These are phyloP conservation scores for Cyclotella cryptica DNA, from an alignment of 108 stramenopile genomes.

Conservation along the genomic window DNA sequence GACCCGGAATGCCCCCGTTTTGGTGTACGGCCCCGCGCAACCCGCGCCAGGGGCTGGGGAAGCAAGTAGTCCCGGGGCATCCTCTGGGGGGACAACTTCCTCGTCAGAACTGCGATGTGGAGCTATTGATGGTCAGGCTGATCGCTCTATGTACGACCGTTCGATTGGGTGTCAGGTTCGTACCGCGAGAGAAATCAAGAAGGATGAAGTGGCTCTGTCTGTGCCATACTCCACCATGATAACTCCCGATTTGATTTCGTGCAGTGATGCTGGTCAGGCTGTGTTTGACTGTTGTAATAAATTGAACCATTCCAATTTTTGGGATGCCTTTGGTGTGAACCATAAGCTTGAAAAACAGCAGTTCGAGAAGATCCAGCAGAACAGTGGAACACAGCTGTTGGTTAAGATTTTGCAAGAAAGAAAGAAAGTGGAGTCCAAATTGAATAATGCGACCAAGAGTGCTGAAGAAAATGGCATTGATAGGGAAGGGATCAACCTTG, in stretches of 20 bases:
- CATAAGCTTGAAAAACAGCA: conserved; percentile 53
- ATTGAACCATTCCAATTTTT: conserved; percentile 42
- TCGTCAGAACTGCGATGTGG: conserved; percentile 64
- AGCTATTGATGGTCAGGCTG: conserved; percentile 66
- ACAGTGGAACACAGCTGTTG: conserved; percentile 78
- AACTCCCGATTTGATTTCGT: conserved; percentile 84
- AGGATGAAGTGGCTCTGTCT: conserved; percentile 78
- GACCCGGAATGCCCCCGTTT: conserved; percentile 84
- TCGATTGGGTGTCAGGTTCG: conserved; percentile 89
- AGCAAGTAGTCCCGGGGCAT: neutral
- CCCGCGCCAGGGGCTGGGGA: conserved; percentile 37
- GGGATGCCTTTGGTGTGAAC: conserved; percentile 83
- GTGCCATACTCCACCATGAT: conserved; percentile 79
- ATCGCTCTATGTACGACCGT: conserved; percentile 82
- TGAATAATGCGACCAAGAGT: conserved; percentile 30
- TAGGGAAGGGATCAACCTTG: conserved; percentile 31
- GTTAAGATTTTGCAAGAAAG: conserved; percentile 88
- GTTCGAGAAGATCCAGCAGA: conserved; percentile 58
- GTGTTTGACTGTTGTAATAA: conserved; percentile 74
- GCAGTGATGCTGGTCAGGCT: conserved; percentile 86
- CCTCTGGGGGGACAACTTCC: conserved; percentile 12
- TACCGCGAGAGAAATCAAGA: conserved; percentile 75
- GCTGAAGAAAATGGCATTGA: conserved; percentile 23
- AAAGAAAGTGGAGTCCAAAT: conserved; percentile 72
- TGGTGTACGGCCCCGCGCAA: conserved; percentile 55